Conservation (phyloP, 1,284 basidiomycete genomes). For the Trichosporon coremiiforme region DNA sequence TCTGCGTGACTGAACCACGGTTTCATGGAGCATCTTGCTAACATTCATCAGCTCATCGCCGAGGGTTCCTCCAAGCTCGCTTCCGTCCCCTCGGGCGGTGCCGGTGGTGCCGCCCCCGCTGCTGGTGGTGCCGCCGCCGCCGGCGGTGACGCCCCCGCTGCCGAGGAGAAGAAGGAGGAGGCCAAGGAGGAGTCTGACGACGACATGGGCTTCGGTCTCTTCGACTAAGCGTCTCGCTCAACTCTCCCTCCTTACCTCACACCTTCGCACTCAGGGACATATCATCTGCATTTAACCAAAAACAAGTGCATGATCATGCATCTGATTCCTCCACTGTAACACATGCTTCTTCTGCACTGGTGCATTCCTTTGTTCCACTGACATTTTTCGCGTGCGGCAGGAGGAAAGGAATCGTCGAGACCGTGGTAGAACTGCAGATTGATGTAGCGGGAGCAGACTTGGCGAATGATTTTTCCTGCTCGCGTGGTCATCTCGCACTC, state of each 20-base stretch:
- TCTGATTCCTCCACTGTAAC: constrained; percentile 14
- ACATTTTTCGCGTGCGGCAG: not conserved
- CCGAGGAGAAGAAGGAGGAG: constrained; percentile 69
- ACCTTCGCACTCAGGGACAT: constrained; percentile 14
- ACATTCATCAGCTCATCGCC: constrained; percentile 71
- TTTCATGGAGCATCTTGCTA: not conserved
- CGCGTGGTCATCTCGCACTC: not conserved
- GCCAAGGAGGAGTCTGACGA: constrained; percentile 57
- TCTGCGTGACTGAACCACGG: no score
- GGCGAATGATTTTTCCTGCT: constrained; percentile 8
- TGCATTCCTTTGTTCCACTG: not conserved
- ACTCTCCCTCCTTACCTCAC: not conserved
- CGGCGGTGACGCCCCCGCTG: constrained; percentile 65
- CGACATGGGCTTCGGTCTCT: constrained; percentile 78
- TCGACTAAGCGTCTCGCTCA: constrained; percentile 67
- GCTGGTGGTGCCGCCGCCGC: constrained; percentile 58
- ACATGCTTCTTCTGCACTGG: not conserved
- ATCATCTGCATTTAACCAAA: not conserved
- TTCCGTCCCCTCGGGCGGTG: constrained; percentile 67
- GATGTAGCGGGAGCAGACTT: not conserved
- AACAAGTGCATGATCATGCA: constrained; percentile 21
- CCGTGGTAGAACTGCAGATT: not conserved
- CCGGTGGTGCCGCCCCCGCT: constrained; percentile 51
- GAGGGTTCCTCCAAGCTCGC: constrained; percentile 92
- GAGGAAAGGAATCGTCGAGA: no score